A percentile compares a stretch with the other conserved stretches of the same genome.
Conservation (phyloP, 2,329 filamentous ascomycete genomes). For the Fusarium transvaalense region DNA sequence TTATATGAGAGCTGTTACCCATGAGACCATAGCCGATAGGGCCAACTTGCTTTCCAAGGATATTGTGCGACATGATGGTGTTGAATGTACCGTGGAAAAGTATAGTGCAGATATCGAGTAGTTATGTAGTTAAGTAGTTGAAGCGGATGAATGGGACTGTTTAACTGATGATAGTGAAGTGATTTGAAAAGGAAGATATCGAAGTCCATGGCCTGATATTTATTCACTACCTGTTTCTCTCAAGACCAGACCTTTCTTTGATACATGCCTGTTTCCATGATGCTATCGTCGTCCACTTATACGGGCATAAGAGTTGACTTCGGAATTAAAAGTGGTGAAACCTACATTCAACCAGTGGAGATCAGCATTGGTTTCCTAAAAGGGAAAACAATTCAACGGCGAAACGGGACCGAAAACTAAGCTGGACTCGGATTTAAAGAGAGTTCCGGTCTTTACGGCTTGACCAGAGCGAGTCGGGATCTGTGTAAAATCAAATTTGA, state of each 20-base stretch:
- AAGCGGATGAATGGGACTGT: neutral
- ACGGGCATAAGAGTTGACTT: constrained; percentile 19
- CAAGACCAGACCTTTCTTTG: neutral
- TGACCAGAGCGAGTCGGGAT: neutral
- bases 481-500: neutral
- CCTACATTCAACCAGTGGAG: neutral
- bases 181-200: neutral
- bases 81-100: neutral
- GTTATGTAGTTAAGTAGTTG: neutral
- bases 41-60: constrained; percentile 43
- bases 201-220: constrained; percentile 5
- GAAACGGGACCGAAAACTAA: neutral
- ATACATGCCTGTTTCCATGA: constrained; percentile 2
- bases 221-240: constrained; percentile 1
- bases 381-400: constrained; percentile 26
- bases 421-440: neutral
- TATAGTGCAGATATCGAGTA: neutral
- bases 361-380: constrained; percentile 37
- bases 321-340: constrained; percentile 20
- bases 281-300: constrained; percentile 14
- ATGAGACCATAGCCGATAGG: constrained; percentile 47
- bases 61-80: constrained; percentile 42
- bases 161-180: neutral
- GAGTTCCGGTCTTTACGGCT: constrained; percentile 1
- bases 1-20: constrained; percentile 35